Conservation (phyloP, 2,329 filamentous ascomycete genomes). For the Ophiocordyceps robertsii region DNA sequence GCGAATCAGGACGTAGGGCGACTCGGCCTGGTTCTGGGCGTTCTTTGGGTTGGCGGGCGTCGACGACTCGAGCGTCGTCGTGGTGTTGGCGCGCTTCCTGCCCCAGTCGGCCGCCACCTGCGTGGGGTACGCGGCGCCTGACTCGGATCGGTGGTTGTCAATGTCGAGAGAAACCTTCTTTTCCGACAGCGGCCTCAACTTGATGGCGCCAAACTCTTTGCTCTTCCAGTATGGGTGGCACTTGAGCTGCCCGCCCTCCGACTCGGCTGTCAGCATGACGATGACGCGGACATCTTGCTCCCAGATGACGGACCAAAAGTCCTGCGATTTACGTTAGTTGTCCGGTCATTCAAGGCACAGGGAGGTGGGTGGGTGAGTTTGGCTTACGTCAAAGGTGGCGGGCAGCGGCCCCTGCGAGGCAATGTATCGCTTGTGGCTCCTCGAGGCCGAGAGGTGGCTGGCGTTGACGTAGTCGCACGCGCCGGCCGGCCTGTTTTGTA, state of each 20-base stretch:
- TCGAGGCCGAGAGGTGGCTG: constrained; percentile 66
- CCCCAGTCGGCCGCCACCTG: constrained; percentile 21
- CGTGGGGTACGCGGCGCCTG: constrained; percentile 13
- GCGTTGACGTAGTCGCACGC: constrained; percentile 93
- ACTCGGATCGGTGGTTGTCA: constrained; percentile 32
- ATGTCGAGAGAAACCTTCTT: constrained; percentile 70
- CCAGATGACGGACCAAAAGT: constrained; percentile 98
- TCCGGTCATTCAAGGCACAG: constrained; percentile 11
- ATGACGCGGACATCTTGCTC: constrained; percentile 91
- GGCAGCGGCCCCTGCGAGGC: constrained; percentile 90
- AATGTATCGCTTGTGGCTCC: constrained; percentile 87
- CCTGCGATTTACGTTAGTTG: constrained; percentile 32
- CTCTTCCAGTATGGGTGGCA: constrained; percentile 89
- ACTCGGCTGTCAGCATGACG: constrained; percentile 91
- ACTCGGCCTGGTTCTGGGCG: constrained; percentile 30
- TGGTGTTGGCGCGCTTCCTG: constrained; percentile 41
- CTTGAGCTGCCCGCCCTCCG: constrained; percentile 86
- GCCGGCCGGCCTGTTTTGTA: constrained; percentile 53
- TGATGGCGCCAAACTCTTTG: constrained; percentile 64
- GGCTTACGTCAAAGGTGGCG: constrained; percentile 70
- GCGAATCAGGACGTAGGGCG: constrained; percentile 68
- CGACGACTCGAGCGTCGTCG: constrained; percentile 26
- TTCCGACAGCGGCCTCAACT: constrained; percentile 66
- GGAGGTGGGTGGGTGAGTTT: neutral
- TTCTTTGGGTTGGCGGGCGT: constrained; percentile 14